Percentiles rank a stretch among this genome's conserved stretches.
Evolutionary conservation across 2,329 filamentous ascomycete genomes (phyloP).

Genomic region (Penicillium sp.): DNA sequence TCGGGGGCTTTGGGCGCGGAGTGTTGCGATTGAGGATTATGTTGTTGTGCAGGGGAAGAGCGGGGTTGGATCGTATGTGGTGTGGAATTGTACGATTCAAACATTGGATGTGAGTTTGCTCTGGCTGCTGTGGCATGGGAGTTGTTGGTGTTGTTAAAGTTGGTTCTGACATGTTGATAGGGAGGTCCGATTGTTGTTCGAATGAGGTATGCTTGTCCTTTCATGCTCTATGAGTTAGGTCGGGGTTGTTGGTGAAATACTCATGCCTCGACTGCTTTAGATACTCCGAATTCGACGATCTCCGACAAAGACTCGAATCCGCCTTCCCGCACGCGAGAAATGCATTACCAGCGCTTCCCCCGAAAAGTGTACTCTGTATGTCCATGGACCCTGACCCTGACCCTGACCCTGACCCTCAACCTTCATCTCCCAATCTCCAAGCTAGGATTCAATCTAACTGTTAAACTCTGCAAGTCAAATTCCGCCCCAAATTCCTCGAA

Average conservation of each 20-base stretch:
- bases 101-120: constrained; percentile 69
- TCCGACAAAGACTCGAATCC: constrained; percentile 70
- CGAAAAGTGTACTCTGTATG: constrained; percentile 86
- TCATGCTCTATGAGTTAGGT: too few relatives aligned
- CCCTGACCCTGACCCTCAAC: neutral
- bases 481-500: constrained; percentile 82
- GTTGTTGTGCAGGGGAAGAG: constrained; percentile 61
- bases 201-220: constrained; percentile 52
- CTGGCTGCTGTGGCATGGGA: neutral
- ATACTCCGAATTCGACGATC: constrained; percentile 91
- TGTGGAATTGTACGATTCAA: constrained; percentile 88
- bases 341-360: constrained; percentile 86
- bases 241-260: too few relatives aligned
- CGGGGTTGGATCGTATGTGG: constrained; percentile 83
- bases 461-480: constrained; percentile 53
- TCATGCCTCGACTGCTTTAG: constrained; percentile 38
- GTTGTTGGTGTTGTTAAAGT: neutral
- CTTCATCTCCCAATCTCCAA: neutral
- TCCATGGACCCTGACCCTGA: constrained; percentile 3
- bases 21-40: constrained; percentile 63
- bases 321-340: constrained; percentile 83
- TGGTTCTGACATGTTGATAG: constrained; percentile 36
- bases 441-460: neutral
- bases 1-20: constrained; percentile 62
- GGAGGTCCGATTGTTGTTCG: constrained; percentile 60